Evolutionary conservation across 1,139 yeast genomes (phyloP), one percentile per base, ranked within the genome.

Genomic region (Yamadazyma epiphylla): DNA sequence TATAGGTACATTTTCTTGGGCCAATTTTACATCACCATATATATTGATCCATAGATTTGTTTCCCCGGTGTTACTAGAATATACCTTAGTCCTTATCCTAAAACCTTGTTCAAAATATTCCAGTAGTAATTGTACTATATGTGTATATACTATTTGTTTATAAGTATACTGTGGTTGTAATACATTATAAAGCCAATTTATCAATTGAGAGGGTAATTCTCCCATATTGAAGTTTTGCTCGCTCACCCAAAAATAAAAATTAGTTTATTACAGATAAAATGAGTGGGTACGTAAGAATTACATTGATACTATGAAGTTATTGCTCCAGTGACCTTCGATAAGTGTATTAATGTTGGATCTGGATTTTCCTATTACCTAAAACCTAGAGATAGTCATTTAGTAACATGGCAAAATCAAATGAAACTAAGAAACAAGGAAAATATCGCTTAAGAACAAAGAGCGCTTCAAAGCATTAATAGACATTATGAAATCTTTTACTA

Each of bases 51-150:
- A 59, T 16, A 88, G 62, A 20, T 68, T 64, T 1, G 84, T 64
- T 9, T 53, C 55, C 2, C 96, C 96, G 1, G 63, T 45, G 13
- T 64, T 68, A 29, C 52, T 50, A 3, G 74, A 63, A 49, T 71
- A 78, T 1, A 86, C 82, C 35, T 77, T 73, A 0, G 96, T 88
- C 38, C 86, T 63, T 13, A 91, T 81, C 41, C 73, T 67, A 27
- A 51, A 53, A 27, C 59, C 59, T 25, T 41, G 47, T 23, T 48
- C 47, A 23, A 76, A 56, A 19, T 75, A 73, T 31, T 61, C 49
- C 31, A 67, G 70, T 23, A 89, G 63, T 13, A 75, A 62, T 26
- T 65, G 68, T 10, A 79, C 72, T 1, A 77, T 60, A 46, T 88
- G 94, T 22, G 75, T 69, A 46, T 82, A 85, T 0, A 76, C 64